phyloP scores from a whole-genome alignment of 192 early-diverging fungal species.

The Dimargaris xerosporica region DNA sequence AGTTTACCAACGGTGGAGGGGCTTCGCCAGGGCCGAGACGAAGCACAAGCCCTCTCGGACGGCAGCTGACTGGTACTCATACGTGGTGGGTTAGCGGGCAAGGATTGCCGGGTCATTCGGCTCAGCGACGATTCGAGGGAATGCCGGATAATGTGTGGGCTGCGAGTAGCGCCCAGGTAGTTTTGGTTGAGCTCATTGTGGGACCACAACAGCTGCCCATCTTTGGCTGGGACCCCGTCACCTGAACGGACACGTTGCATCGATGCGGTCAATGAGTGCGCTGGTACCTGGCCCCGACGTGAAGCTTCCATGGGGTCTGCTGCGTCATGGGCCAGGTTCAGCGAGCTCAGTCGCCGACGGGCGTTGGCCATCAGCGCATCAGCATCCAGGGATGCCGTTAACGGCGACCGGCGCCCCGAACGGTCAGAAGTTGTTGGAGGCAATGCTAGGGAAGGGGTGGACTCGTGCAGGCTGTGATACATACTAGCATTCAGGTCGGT shows the following conservation, averaged over 20 bases:
- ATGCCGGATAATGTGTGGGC: not conserved
- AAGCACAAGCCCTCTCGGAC: not conserved
- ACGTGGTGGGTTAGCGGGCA: not conserved
- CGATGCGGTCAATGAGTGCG: not conserved
- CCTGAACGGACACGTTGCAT: not conserved
- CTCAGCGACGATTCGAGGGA: not conserved
- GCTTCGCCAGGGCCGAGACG: not conserved
- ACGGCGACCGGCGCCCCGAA: not conserved
- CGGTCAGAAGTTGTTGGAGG: not conserved
- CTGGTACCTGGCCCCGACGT: not conserved
- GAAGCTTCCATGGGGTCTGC: not conserved
- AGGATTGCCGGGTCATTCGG: not conserved
- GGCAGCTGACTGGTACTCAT: not conserved
- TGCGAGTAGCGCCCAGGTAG: not conserved
- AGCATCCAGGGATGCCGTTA: not conserved
- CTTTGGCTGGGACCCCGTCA: not conserved
- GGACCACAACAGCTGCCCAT: not conserved
- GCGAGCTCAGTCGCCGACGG: not conserved
- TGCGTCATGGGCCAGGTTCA: not conserved
- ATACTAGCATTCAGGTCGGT: not conserved
- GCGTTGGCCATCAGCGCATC: not conserved
- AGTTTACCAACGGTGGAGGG: too few species aligned
- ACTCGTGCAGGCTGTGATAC: not conserved
- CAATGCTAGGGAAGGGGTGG: not conserved
- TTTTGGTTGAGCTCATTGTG: slow-evolving; percentile 1